Base-by-base conservation (phyloP, 805 yeast species). In the Lipomyces starkeyi region DNA sequence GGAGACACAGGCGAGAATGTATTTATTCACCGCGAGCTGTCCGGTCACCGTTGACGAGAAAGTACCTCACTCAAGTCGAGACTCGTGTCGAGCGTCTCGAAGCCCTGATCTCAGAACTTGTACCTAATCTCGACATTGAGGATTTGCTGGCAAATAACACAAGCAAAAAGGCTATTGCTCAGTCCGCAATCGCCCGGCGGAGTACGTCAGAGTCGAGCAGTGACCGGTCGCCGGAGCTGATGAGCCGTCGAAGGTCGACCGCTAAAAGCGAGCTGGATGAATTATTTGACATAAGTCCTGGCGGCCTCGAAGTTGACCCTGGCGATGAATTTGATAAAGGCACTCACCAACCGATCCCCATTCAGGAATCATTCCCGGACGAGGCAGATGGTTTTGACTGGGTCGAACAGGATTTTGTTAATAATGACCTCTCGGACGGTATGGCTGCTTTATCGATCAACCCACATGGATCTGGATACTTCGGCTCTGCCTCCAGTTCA, bases 1-100 rank as follows among this genome's bases (percentile, higher is more conserved):
- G 83, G 7, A 86, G 84, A 64, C 91, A 90, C 75, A 81, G 83
- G 27, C 88, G 96, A 90, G 84, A 84, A 40, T 91, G 97, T 77
- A 79, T 85, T 1, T 91, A 91, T 75, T 88, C 93, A 27, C 97
- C 97, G 17, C 82, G 90, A 68, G 84, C 88, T 1, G 88, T 89
- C 43, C 81, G 97, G 64, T 87, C 94, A 3, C 97, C 97, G 0
- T 79, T 91, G 65, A 91, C 97, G 0, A 81, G 97, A 72, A 91
- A 90, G 3, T 73, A 70, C 79, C 80, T 91, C 71, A 91, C 97
- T 17, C 85, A 85, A 63, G 92, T 91, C 35, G 97, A 91, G 77
- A 83, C 81, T 62, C 78, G 87, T 59, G 84, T 85, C 4, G 77
- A 80, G 47, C 81, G 77, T 52, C 75, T 87, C 65, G 89, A 87